phyloP scores from a whole-genome alignment of 805 yeast genomes.

The Candida railenensis region DNA sequence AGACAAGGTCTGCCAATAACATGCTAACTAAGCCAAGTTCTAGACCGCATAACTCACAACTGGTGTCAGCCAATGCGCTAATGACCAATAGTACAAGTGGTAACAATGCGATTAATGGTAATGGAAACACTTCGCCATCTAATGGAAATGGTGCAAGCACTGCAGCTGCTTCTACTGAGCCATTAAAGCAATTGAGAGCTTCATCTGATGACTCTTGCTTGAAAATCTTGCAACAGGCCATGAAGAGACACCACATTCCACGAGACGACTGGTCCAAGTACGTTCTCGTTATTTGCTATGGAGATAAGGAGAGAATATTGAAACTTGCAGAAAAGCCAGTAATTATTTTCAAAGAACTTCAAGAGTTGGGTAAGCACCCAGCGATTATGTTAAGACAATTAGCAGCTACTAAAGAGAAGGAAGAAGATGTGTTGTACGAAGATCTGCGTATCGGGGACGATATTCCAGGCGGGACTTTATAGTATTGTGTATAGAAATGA shows the following conservation, averaged over 20 bases:
- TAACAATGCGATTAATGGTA: neutral
- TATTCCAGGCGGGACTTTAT: constrained; percentile 45
- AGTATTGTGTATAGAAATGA: constrained; percentile 3
- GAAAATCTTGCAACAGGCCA: constrained; percentile 82
- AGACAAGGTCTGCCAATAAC: constrained; percentile 16
- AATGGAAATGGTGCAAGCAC: constrained; percentile 22
- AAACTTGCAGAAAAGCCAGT: constrained; percentile 89
- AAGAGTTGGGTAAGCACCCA: constrained; percentile 83
- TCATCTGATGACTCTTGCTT: constrained; percentile 90
- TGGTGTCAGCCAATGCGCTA: constrained; percentile 9
- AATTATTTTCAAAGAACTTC: constrained; percentile 75
- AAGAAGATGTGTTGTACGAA: constrained; percentile 28
- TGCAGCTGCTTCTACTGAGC: constrained; percentile 44
- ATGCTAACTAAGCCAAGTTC: constrained; percentile 3
- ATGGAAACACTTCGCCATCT: constrained; percentile 14
- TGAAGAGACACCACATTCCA: constrained; percentile 77
- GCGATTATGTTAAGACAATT: constrained; percentile 88
- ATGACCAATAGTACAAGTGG: neutral
- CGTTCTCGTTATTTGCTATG: constrained; percentile 85
- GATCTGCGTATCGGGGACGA: constrained; percentile 42
- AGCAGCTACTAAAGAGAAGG: constrained; percentile 40
- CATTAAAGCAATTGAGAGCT: constrained; percentile 79
- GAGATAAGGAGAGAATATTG: constrained; percentile 82
- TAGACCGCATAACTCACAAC: constrained; percentile 5
- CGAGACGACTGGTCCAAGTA: constrained; percentile 84